Percentiles rank a stretch among this genome's conserved stretches.
Evolutionary conservation across 106 monocot genomes (phyloP).

Genomic region (Apostasia shenzhenica): DNA sequence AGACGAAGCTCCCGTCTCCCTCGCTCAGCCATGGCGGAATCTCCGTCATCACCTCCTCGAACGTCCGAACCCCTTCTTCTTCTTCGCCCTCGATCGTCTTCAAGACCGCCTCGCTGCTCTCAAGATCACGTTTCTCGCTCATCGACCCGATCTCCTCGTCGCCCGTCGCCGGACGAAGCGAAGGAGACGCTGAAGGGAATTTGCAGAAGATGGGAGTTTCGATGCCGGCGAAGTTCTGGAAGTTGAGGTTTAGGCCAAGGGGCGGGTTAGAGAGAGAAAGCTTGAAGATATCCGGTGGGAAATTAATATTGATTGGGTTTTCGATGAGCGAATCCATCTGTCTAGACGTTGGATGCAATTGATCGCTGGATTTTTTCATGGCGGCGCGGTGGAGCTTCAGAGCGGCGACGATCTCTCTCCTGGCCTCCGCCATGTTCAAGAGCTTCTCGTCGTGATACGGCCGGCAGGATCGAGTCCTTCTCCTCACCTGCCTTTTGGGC

Average conservation of each 20-base stretch:
- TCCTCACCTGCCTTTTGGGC: constrained; percentile 71
- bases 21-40: too few relatives aligned
- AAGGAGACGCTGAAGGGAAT: not conserved
- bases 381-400: constrained; percentile 81
- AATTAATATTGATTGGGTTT: constrained; percentile 8
- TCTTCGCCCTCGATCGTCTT: too few relatives aligned
- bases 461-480: constrained; percentile 63
- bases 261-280: constrained; percentile 44
- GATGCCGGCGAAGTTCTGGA: constrained; percentile 43
- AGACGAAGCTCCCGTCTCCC: too few relatives aligned
- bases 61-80: too few relatives aligned
- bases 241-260: constrained; percentile 56
- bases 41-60: too few relatives aligned
- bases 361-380: constrained; percentile 68
- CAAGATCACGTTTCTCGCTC: constrained; percentile 63
- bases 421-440: constrained; percentile 87
- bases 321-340: not conserved
- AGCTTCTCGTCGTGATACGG: constrained; percentile 70
- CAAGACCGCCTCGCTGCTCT: constrained; percentile 72
- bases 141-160: constrained; percentile 66
- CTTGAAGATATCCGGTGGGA: constrained; percentile 21
- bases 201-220: constrained; percentile 9
- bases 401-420: constrained; percentile 84
- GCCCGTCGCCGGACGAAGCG: constrained; percentile 51
- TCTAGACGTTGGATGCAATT: constrained; percentile 19